Base-by-base conservation (phyloP, 495 filamentous ascomycete species). In the Bryoglossum gracile region DNA sequence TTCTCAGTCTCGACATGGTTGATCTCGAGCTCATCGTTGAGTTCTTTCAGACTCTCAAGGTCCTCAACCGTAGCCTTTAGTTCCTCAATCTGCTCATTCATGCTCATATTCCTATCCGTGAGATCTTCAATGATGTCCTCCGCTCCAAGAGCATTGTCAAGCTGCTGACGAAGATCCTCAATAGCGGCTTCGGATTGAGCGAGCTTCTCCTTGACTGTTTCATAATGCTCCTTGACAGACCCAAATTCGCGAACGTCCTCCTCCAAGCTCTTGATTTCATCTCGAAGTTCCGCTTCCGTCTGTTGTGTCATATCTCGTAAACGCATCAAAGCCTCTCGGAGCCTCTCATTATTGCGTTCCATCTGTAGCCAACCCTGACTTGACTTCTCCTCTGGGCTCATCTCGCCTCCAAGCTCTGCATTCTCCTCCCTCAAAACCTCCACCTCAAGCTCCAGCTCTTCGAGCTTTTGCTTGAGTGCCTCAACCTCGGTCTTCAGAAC, bases 71-170 rank as follows among this genome's bases (percentile, higher is more conserved):
- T 79, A 18, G 77, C 76, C 51, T 82, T 80, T 40, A 96, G 74
- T 54, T 95, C 83, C 46, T 88, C 83, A 33, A 95, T 81, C 53
- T 88, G 77, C 58, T 95, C 86, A 18, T 81, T 79, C 58, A 94
- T 81, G 44, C 70, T 74, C 68, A 89, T 75, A 52, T 92, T 96
- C 54, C 85, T 79, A 43, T 91, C 87, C 2, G 86, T 86, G 3
- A 98, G 75, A 53, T 91, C 82, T 65, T 96, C 94, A 34, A 96
- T 89, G 78, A 95, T 87, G 45, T 92, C 81, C 62, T 96, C 94
- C 13, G 87, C 87, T 8, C 85, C 83, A 3, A 89, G 70, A 8
- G 90, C 88, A 34, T 83, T 84, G 58, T 97, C 89, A 3, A 98
- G 77, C 65, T 96, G 94, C 60, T 94, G 85, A 30, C 87, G 77